Conservation (phyloP, 2,329 filamentous ascomycete species). For the Thermothelomyces thermophilus region DNA sequence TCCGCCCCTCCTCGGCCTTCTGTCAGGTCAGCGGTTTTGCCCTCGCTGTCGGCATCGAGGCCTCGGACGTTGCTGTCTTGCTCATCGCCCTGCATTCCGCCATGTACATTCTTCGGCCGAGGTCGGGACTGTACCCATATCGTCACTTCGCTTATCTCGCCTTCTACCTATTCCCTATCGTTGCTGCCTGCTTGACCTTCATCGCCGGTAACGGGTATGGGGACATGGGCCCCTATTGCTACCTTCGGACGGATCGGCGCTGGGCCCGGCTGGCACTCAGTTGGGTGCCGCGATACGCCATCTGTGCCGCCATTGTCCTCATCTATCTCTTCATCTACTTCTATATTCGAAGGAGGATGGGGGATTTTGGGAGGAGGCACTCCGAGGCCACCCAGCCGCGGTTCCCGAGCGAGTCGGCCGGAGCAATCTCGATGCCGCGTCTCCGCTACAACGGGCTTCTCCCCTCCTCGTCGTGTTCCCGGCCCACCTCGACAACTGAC, state of each 20-base stretch:
- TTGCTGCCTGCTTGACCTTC: conserved; percentile 59
- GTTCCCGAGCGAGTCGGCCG: not conserved
- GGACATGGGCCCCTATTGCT: conserved; percentile 62
- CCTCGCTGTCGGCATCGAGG: conserved; percentile 59
- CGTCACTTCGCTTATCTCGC: conserved; percentile 52
- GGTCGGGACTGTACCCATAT: conserved; percentile 61
- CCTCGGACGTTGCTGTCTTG: conserved; percentile 64
- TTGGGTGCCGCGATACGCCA: conserved; percentile 69
- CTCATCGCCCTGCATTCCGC: conserved; percentile 68
- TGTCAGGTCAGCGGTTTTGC: conserved; percentile 66
- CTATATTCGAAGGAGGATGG: conserved; percentile 49
- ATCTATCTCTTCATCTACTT: conserved; percentile 65
- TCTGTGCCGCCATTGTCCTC: conserved; percentile 56
- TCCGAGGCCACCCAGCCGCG: conserved; percentile 16
- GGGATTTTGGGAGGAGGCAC: conserved; percentile 31
- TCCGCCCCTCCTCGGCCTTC: conserved; percentile 47
- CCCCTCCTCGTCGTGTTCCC: conserved; percentile 26
- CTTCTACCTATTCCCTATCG: conserved; percentile 51
- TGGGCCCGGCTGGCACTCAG: conserved; percentile 64
- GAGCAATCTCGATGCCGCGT: conserved; percentile 23
- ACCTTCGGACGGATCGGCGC: conserved; percentile 56
- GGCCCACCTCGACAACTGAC: conserved; percentile 19
- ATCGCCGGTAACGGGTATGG: conserved; percentile 51
- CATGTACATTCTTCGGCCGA: conserved; percentile 61
- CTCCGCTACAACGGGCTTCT: conserved; percentile 32